These are phyloP conservation scores for Puccinia polysora DNA, from an alignment of 1,284 basidiomycete genomes.

Conservation along the genomic window DNA sequence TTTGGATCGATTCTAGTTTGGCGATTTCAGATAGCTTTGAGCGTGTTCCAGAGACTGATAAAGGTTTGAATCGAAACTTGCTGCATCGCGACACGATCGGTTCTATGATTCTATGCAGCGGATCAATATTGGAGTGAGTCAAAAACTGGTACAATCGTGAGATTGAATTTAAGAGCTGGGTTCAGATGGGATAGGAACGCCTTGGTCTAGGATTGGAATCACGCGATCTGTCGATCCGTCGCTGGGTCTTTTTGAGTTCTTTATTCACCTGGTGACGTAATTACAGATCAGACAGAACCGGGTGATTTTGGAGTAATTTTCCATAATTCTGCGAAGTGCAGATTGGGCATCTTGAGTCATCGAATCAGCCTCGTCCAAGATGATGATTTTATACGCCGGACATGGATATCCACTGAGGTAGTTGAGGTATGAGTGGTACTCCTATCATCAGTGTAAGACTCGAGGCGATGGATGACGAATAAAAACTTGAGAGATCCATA, in stretches of 20 bases:
- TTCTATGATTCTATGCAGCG: slow-evolving; percentile 79
- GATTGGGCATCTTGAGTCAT: slow-evolving; percentile 99
- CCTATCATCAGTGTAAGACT: background rate
- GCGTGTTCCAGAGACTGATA: slow-evolving; percentile 72
- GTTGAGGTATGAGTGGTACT: too few relatives aligned
- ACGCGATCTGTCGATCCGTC: background rate
- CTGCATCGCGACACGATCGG: slow-evolving; percentile 97
- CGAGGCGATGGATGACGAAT: background rate
- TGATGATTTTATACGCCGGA: slow-evolving; percentile 98
- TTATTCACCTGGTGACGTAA: slow-evolving; percentile 98
- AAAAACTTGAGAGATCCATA: slow-evolving; percentile 43
- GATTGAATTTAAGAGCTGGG: background rate
- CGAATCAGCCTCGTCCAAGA: slow-evolving; percentile 96
- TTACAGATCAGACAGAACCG: slow-evolving; percentile 98
- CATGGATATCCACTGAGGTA: slow-evolving; percentile 67
- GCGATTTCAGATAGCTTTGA: slow-evolving; percentile 78
- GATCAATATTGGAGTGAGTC: background rate
- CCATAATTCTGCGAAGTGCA: slow-evolving; percentile 94
- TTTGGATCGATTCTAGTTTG: slow-evolving; percentile 57
- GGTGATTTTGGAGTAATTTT: slow-evolving; percentile 92
- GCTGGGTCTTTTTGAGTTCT: background rate
- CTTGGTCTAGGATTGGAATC: too few relatives aligned
- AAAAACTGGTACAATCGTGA: background rate
- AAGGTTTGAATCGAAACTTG: slow-evolving; percentile 94
- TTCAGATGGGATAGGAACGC: background rate